These are phyloP conservation scores for Marasmius fiardii DNA, from an alignment of 1,284 basidiomycete species.

Conservation along the genomic window DNA sequence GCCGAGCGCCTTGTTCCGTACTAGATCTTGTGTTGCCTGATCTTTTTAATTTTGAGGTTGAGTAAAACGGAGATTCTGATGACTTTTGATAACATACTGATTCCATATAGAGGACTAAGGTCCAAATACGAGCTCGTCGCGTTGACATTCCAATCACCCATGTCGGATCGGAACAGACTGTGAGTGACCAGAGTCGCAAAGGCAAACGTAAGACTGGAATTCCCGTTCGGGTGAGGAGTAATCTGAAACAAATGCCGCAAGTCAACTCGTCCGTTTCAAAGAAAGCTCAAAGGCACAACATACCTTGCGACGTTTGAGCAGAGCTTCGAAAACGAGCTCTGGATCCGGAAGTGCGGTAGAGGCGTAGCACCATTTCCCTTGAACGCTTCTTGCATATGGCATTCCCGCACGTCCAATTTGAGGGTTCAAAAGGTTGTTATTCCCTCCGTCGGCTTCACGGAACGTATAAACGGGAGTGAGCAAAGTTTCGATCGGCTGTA, in stretches of 20 bases:
- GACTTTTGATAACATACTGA: conserved; percentile 28
- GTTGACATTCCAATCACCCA: conserved; percentile 41
- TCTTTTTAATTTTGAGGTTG: conserved; percentile 19
- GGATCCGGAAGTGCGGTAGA: conserved; percentile 32
- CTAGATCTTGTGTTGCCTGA: conserved; percentile 31
- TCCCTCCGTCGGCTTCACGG: conserved; percentile 39
- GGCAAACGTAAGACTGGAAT: conserved; percentile 47
- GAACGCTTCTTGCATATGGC: conserved; percentile 46
- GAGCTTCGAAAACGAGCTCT: conserved; percentile 27
- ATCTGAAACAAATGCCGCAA: conserved; percentile 16
- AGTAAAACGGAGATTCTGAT: neutral
- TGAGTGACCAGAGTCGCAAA: conserved; percentile 45
- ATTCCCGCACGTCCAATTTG: conserved; percentile 40
- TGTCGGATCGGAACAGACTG: conserved; percentile 40
- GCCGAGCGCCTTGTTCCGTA: conserved; percentile 37
- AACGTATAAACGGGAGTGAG: conserved; percentile 33
- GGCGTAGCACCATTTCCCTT: conserved; percentile 29
- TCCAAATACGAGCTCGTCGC: conserved; percentile 59
- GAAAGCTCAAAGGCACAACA: conserved; percentile 12
- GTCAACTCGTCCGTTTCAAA: neutral
- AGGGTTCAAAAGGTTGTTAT: conserved; percentile 38
- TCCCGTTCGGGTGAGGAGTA: conserved; percentile 40
- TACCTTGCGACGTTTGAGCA: conserved; percentile 36
- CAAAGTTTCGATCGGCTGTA: conserved; percentile 16
- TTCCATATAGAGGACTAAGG: conserved; percentile 42